A percentile compares a stretch with the other conserved stretches of the same genome.
Conservation (phyloP, 805 yeast genomes). For the Candida xiaguanensis region DNA sequence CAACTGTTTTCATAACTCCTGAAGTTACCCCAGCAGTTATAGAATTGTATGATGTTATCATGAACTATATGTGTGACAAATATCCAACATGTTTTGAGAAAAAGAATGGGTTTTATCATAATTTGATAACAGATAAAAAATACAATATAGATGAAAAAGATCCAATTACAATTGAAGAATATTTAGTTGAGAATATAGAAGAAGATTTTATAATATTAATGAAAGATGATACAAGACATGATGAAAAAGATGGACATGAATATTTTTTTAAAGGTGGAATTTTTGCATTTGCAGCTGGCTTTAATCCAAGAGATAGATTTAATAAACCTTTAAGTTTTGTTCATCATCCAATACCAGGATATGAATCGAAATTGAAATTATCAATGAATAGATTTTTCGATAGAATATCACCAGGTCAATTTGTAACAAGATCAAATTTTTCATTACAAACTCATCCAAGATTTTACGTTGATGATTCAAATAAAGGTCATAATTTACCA, state of each 20-base stretch:
- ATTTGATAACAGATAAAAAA: conserved; percentile 22
- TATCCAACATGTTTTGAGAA: conserved; percentile 35
- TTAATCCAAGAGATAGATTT: conserved; percentile 35
- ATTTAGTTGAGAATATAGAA: conserved; percentile 30
- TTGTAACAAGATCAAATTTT: conserved; percentile 38
- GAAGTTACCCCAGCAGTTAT: conserved; percentile 32
- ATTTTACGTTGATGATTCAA: conserved; percentile 34
- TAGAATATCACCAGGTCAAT: conserved; percentile 32
- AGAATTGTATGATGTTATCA: conserved; percentile 31
- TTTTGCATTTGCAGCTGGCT: conserved; percentile 45
- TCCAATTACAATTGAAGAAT: conserved; percentile 16
- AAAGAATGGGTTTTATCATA: conserved; percentile 17
- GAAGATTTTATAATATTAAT: conserved; percentile 39
- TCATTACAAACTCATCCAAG: conserved; percentile 37
- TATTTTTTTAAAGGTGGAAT: conserved; percentile 42
- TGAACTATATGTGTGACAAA: conserved; percentile 31
- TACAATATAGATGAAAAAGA: conserved; percentile 18
- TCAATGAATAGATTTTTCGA: conserved; percentile 41
- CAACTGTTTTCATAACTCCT: conserved; percentile 29
- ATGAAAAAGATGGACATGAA: conserved; percentile 31
- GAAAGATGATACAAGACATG: conserved; percentile 27
- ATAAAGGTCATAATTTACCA: conserved; percentile 36
- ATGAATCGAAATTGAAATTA: conserved; percentile 33
- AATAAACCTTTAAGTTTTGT: conserved; percentile 34
- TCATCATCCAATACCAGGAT: conserved; percentile 43